phyloP scores from a whole-genome alignment of 1,139 yeast genomes.

The Pichia sp. region DNA sequence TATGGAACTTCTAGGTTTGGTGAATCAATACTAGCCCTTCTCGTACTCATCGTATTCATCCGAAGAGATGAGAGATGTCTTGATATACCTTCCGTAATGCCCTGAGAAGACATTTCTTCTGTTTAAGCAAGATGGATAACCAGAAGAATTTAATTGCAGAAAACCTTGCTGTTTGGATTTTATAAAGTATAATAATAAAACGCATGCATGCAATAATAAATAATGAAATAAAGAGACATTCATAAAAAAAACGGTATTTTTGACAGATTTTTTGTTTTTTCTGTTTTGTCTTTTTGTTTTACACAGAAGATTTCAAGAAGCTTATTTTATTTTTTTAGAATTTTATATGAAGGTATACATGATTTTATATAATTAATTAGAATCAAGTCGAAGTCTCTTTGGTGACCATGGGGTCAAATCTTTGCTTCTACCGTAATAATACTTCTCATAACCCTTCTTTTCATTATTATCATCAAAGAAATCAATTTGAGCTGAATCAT shows the following conservation, averaged over 20 bases:
- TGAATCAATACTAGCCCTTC: background rate
- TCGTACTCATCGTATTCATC: background rate
- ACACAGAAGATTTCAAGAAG: background rate
- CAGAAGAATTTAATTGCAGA: no score
- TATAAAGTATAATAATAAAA: no score
- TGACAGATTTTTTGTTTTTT: no score
- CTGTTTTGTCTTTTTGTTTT: background rate
- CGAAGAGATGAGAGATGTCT: constrained; percentile 8
- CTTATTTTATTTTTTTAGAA: no score
- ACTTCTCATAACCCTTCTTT: constrained; percentile 21
- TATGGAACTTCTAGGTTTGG: background rate
- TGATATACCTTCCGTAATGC: constrained; percentile 6
- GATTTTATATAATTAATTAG: constrained; percentile 10
- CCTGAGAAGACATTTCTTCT: constrained; percentile 3
- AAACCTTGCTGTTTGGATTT: no score
- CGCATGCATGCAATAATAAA: no score
- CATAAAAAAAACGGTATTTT: no score
- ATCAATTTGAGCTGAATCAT: constrained; percentile 16
- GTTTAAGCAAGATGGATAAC: background rate
- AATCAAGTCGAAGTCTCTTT: constrained; percentile 16
- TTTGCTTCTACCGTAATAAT: constrained; percentile 26
- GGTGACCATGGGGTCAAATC: constrained; percentile 25
- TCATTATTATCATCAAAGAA: constrained; percentile 25
- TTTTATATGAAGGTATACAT: no score
- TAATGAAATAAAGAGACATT: no score